These are phyloP conservation scores for Leccinum angustisporum DNA, from an alignment of 1,284 basidiomycete species.

Conservation along the genomic window DNA sequence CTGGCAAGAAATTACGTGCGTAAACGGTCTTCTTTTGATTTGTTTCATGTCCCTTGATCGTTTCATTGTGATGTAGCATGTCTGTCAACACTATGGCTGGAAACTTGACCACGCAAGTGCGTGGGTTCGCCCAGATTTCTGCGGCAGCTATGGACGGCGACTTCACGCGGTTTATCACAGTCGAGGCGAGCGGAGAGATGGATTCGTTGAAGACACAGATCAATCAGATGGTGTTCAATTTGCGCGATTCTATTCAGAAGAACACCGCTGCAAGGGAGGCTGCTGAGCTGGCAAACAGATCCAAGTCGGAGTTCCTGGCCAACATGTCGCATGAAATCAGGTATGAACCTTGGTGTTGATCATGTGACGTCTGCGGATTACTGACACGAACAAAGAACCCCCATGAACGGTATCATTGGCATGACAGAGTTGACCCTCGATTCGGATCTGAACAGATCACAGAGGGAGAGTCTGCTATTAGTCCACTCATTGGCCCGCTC, in stretches of 20 bases:
- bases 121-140: constrained; percentile 98
- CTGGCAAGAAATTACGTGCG: constrained; percentile 98
- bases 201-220: constrained; percentile 99
- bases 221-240: constrained; percentile 98
- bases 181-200: constrained; percentile 99
- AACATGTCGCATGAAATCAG: constrained; percentile 92
- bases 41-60: neutral
- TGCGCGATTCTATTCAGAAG: constrained; percentile 97
- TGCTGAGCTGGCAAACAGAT: constrained; percentile 93
- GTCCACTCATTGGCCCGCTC: constrained; percentile 95
- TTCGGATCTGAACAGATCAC: constrained; percentile 84
- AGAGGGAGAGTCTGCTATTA: constrained; percentile 92
- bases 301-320: constrained; percentile 97
- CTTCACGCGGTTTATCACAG: constrained; percentile 98
- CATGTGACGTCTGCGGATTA: constrained; percentile 6
- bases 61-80: constrained; percentile 44
- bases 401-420: constrained; percentile 99
- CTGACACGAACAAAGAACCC: constrained; percentile 60
- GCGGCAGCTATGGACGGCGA: constrained; percentile 99
- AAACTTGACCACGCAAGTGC: constrained; percentile 97
- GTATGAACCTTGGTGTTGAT: constrained; percentile 41
- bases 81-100: constrained; percentile 97
- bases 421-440: constrained; percentile 99
- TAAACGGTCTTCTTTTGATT: constrained; percentile 24
- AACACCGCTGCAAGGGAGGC: constrained; percentile 98